These are phyloP conservation scores for Fraxinus paxiana DNA, from an alignment of 305 asterid species.

Conservation along the genomic window DNA sequence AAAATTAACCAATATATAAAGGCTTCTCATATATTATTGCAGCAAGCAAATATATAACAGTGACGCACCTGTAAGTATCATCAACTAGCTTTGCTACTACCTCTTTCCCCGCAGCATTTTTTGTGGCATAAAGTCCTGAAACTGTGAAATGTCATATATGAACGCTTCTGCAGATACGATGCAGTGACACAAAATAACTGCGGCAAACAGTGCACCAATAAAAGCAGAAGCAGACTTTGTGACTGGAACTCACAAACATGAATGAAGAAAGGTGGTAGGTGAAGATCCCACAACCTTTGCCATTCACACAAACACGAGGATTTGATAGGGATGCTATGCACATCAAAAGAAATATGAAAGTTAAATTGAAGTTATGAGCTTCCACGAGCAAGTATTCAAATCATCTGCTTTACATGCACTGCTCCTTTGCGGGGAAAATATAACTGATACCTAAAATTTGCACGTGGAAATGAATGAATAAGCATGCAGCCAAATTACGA, in stretches of 20 bases:
- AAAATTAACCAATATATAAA: neutral
- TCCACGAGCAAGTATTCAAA: neutral
- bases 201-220: neutral
- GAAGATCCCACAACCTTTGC: neutral
- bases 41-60: constrained; percentile 9
- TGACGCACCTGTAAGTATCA: constrained; percentile 41
- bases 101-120: constrained; percentile 35
- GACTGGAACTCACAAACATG: neutral
- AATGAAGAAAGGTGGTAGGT: neutral
- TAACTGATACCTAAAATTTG: neutral
- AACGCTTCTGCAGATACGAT: constrained; percentile 9
- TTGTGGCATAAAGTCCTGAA: constrained; percentile 42
- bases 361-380: neutral
- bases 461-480: neutral
- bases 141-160: neutral
- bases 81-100: constrained; percentile 43
- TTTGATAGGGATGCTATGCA: neutral
- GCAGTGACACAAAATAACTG: neutral
- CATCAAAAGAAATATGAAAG: neutral
- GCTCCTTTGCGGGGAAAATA: neutral
- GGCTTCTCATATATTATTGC: neutral
- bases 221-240: neutral
- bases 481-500: neutral
- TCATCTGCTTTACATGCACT: neutral
- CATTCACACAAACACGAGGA: neutral